A percentile compares a stretch with the other conserved stretches of the same genome.
These are phyloP conservation scores for Cryptococcus sp. DNA, from an alignment of 1,284 basidiomycete genomes.

Conservation along the genomic window DNA sequence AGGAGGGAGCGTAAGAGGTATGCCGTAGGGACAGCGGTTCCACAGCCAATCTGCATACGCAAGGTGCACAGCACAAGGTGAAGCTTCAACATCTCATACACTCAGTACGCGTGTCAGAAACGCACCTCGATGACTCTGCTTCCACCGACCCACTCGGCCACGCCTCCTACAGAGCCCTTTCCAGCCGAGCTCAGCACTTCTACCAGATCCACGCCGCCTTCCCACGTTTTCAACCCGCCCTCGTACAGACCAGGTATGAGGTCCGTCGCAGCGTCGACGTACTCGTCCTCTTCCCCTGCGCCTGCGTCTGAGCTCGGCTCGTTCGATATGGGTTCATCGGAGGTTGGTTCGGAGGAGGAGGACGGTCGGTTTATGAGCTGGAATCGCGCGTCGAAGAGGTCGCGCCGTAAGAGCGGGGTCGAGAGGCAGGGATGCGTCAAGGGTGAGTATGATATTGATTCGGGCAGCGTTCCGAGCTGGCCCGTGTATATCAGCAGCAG, in stretches of 20 bases:
- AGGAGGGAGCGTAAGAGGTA: constrained; percentile 71
- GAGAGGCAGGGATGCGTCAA: constrained; percentile 26
- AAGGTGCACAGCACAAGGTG: too few relatives aligned
- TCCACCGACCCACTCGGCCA: constrained; percentile 50
- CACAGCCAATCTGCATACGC: constrained; percentile 75
- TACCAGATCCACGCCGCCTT: constrained; percentile 87
- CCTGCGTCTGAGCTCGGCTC: constrained; percentile 20
- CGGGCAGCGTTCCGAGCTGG: constrained; percentile 46
- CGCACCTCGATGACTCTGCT: constrained; percentile 67
- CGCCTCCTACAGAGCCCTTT: constrained; percentile 11
- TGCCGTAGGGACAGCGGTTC: constrained; percentile 81
- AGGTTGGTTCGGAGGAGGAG: constrained; percentile 11
- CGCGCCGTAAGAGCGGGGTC: constrained; percentile 62
- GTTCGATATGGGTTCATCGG: constrained; percentile 6
- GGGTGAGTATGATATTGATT: constrained; percentile 49
- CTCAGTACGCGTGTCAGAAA: constrained; percentile 1
- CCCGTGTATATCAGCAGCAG: neutral
- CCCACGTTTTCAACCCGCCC: constrained; percentile 97
- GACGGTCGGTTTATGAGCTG: constrained; percentile 65
- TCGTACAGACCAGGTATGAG: constrained; percentile 91
- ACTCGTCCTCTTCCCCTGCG: constrained; percentile 47
- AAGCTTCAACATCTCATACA: neutral
- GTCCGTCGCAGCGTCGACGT: constrained; percentile 81
- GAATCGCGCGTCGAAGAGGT: constrained; percentile 92
- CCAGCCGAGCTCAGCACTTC: constrained; percentile 51